Conservation (phyloP, 805 yeast genomes). For the Metschnikowia kunwiensis region DNA sequence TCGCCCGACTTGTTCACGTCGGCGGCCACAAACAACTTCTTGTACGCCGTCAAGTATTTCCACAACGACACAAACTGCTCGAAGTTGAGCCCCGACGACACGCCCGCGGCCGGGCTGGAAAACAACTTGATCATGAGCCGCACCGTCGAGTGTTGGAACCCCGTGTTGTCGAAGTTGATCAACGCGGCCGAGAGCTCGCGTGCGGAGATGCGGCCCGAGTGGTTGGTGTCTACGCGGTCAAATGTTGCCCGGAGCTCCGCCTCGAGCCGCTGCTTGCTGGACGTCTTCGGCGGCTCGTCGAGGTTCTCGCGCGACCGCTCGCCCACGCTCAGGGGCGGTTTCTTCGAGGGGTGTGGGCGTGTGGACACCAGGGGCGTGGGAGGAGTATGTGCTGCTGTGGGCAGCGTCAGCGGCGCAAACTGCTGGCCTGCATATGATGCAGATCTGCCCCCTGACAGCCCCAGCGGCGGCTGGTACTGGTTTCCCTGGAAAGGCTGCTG, state of each 20-base stretch:
- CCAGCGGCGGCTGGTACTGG: slow-evolving; percentile 4
- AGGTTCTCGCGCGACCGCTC: slow-evolving; percentile 23
- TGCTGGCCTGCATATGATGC: slow-evolving; percentile 4
- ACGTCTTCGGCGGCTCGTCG: slow-evolving; percentile 16
- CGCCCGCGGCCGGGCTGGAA: slow-evolving; percentile 32
- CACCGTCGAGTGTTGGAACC: slow-evolving; percentile 59
- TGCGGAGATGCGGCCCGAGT: slow-evolving; percentile 53
- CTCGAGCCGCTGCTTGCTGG: slow-evolving; percentile 43
- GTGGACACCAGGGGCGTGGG: slow-evolving; percentile 2
- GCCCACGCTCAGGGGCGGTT: slow-evolving; percentile 17
- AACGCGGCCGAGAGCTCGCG: slow-evolving; percentile 57
- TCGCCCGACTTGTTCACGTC: slow-evolving; percentile 58
- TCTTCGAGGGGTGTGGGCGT: slow-evolving; percentile 11
- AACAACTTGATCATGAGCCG: slow-evolving; percentile 61
- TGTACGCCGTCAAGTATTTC: slow-evolving; percentile 67
- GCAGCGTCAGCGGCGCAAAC: slow-evolving; percentile 4
- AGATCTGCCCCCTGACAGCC: background rate
- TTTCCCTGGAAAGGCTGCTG: background rate
- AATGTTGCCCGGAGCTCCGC: slow-evolving; percentile 48
- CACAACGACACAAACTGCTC: slow-evolving; percentile 66
- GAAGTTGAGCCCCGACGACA: slow-evolving; percentile 36
- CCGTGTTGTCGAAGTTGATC: slow-evolving; percentile 60
- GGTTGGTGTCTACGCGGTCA: slow-evolving; percentile 52
- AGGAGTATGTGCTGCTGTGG: background rate
- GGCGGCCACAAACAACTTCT: slow-evolving; percentile 57